phyloP scores from a whole-genome alignment of 495 filamentous ascomycete species.

The Penicillium arizonense region DNA sequence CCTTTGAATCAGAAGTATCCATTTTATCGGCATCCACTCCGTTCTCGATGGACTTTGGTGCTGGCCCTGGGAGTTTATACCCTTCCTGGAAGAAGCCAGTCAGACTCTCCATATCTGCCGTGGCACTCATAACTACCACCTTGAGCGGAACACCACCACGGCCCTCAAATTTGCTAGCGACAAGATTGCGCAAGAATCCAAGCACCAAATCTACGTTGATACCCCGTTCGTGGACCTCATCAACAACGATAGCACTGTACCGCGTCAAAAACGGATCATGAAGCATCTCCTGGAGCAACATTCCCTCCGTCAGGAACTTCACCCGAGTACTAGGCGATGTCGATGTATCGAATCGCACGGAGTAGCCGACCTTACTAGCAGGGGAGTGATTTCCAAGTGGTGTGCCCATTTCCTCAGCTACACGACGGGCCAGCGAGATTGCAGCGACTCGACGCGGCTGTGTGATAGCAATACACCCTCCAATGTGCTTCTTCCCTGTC shows the following conservation, averaged over 20 bases:
- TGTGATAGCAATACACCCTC: conserved; percentile 91
- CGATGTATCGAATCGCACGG: conserved; percentile 89
- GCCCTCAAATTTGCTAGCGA: conserved; percentile 54
- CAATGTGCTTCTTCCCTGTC: conserved; percentile 53
- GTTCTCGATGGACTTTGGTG: conserved; percentile 15
- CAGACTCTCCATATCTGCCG: conserved; percentile 79
- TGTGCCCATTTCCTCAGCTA: conserved; percentile 88
- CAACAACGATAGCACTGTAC: conserved; percentile 89
- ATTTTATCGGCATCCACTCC: conserved; percentile 1
- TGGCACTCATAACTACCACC: conserved; percentile 95
- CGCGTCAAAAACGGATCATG: conserved; percentile 76
- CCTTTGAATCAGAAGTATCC: conserved; percentile 10
- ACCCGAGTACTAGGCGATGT: conserved; percentile 71
- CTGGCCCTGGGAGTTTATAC: conserved; percentile 15
- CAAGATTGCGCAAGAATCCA: conserved; percentile 79
- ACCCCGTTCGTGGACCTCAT: conserved; percentile 96
- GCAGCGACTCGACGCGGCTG: conserved; percentile 93
- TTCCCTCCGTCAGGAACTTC: conserved; percentile 96
- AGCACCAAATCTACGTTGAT: conserved; percentile 91
- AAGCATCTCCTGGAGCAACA: conserved; percentile 92
- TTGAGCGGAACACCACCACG: conserved; percentile 75
- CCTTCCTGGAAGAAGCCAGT: conserved; percentile 67
- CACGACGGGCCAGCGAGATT: conserved; percentile 84
- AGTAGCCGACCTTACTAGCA: conserved; percentile 82
- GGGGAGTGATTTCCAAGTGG: conserved; percentile 64